Evolutionary conservation across 805 yeast genomes (phyloP).

Genomic region (Starmerella davenportii): DNA sequence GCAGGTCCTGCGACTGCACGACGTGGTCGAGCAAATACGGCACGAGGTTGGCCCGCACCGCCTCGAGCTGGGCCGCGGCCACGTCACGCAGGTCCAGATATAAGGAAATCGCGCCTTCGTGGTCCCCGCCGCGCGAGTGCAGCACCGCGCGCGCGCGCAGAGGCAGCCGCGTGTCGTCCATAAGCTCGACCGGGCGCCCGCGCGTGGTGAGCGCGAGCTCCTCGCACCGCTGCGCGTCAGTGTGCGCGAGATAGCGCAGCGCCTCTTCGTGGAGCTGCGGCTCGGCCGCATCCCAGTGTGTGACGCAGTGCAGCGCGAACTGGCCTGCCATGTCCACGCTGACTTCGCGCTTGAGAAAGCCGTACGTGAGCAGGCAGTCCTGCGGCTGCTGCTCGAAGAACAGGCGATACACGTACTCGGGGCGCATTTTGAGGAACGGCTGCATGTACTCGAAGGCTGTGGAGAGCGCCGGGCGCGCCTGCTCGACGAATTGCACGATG

Average conservation of each 20-base stretch:
- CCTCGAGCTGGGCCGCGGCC: slow-evolving; percentile 41
- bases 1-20: neutral
- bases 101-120: slow-evolving; percentile 44
- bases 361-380: slow-evolving; percentile 10
- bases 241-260: slow-evolving; percentile 1
- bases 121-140: slow-evolving; percentile 40
- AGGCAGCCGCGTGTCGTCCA: slow-evolving; percentile 2
- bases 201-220: neutral
- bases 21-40: slow-evolving; percentile 10
- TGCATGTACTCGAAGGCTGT: slow-evolving; percentile 39
- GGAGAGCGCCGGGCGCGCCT: slow-evolving; percentile 26
- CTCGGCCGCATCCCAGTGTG: neutral
- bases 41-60: slow-evolving; percentile 26
- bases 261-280: slow-evolving; percentile 9
- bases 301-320: slow-evolving; percentile 5
- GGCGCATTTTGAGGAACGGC: slow-evolving; percentile 31
- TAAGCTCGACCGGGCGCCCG: slow-evolving; percentile 1
- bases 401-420: slow-evolving; percentile 29
- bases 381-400: slow-evolving; percentile 36
- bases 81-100: slow-evolving; percentile 40
- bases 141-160: slow-evolving; percentile 35
- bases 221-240: neutral
- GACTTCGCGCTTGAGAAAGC: slow-evolving; percentile 2
- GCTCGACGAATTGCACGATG: slow-evolving; percentile 10
- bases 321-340: slow-evolving; percentile 3